Evolutionary conservation across 306 rosid genomes (phyloP), one percentile per base, ranked within the genome.

Genomic region (Cicer judaicum): DNA sequence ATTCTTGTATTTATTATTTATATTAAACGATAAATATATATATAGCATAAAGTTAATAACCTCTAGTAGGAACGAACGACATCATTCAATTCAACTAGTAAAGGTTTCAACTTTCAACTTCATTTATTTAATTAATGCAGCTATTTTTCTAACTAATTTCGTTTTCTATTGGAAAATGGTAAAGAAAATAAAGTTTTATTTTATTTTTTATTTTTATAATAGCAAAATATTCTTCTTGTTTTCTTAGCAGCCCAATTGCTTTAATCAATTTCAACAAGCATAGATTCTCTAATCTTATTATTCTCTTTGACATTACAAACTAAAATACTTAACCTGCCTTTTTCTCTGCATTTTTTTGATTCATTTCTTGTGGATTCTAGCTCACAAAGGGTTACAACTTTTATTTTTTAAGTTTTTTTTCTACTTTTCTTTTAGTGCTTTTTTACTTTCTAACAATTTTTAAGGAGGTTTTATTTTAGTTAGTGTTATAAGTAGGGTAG

Each of bases 391-490:
- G 76, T 83, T 73, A 57, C 67, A 44, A 72, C 85, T 71, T 90
- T 87, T 39, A 10, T 78, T 65, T 76, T 52, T 10, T 34, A 16
- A 78, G 34, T 29, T 29, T 29, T 79, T 85, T 72, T 59, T 49
- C 78, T 55, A 76, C 83, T 79, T 88, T 92, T 72, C 65, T 43
- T 69, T 69, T 62, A 85, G 88, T 89, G 91, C 92, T 81, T 81
- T 81, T 88, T 84, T 84, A 63, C 90, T 89, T 85, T 90, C 87
- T 86, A 75, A 83, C 87, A 69, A 79, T 79, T 83, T 79, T 76
- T 68, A 54, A 79, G 57, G 74, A 80, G 68, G 56, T 80, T 80
- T 73, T 29, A 29, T 80, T 80, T 72, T 57, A 71, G 75, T 80
- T 69, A 44, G 72, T 73, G 40, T 57, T 73, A 71, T 70, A 59